These are phyloP conservation scores for Blakeslea trispora DNA, from an alignment of 371 early-diverging fungal genomes.

Conservation along the genomic window DNA sequence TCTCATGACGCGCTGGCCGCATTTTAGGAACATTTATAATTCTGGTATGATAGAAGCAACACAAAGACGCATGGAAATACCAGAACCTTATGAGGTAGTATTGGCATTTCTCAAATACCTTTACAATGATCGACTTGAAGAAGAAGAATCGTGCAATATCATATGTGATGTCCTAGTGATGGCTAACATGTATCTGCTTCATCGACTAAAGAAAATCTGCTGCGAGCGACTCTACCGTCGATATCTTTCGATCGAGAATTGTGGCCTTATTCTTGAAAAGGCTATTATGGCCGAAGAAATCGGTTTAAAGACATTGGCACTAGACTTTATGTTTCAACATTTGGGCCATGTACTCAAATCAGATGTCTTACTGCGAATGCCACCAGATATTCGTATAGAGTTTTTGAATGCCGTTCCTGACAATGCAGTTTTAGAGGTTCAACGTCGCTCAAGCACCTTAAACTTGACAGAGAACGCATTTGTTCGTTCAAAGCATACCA, in stretches of 20 bases:
- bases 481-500: too few species aligned
- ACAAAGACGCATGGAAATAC: constrained; percentile 55
- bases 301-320: constrained; percentile 53
- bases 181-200: constrained; percentile 65
- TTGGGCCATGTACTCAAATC: constrained; percentile 58
- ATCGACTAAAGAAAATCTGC: constrained; percentile 63
- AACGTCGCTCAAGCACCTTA: constrained; percentile 19
- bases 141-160: constrained; percentile 44
- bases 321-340: constrained; percentile 59
- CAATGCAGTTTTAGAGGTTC: constrained; percentile 45
- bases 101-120: constrained; percentile 64
- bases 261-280: constrained; percentile 60
- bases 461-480: too few species aligned
- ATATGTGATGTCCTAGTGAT: constrained; percentile 62
- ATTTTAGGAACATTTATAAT: constrained; percentile 63
- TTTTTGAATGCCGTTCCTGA: constrained; percentile 50
- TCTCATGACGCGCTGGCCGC: constrained; percentile 72
- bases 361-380: constrained; percentile 51
- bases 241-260: constrained; percentile 53
- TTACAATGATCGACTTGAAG: constrained; percentile 65
- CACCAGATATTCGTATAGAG: constrained; percentile 31
- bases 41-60: constrained; percentile 71
- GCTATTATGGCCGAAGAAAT: constrained; percentile 57
- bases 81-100: constrained; percentile 61
- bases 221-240: constrained; percentile 51